Evolutionary conservation across 208 protist species (phyloP), one percentile per base, ranked within the genome.

Genomic region (Wallacemonas rigidus): DNA sequence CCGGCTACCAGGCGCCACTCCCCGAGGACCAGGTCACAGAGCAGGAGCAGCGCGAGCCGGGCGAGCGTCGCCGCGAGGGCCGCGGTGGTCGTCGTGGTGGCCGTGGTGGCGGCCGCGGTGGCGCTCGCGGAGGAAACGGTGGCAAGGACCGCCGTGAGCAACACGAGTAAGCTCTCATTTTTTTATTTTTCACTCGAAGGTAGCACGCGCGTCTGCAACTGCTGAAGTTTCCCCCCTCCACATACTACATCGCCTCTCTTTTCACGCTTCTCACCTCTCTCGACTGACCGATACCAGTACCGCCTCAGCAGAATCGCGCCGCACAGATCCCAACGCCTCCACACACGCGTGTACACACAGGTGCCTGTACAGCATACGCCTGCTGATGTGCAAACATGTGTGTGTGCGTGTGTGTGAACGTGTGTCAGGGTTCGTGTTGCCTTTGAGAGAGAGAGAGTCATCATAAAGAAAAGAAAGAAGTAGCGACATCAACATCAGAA

Each of bases 1-100:
- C 89, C 54, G 95, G 95, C 63, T 98, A 98, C 80, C 95, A 98
- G 86, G 80, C 77, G 68, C 95, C 95, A 17, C 88, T 98, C 38
- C 90, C 91, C 48, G 90, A 86, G 73, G 82, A 88, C 57, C 83
- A 96, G 85, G 95, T 98, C 70, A 88, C 80, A 45, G 89, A 89
- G 79, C 87, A 97, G 76, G 89, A 94, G 83, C 73, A 82, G 72
- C 81, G 87, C 53, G 80, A 88, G 56, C 78, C 76, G 41, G 71
- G 63, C 61, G 53, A 62, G 56, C 51, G 47, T 39, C 68, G 62
- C 58, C 48, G 69, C 60, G 81, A 80, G 38, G 60, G 62, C 70
- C 65, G 71, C 47, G 67, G 82, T 55, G 69, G 78, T 17, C 74
- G 81, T 67, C 69, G 83, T 69, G 78, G 78, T 55, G 72, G 53